Evolutionary conservation across 2,329 filamentous ascomycete species (phyloP), one percentile per base, ranked within the genome.

Genomic region (Arthrobotrys musiformis): DNA sequence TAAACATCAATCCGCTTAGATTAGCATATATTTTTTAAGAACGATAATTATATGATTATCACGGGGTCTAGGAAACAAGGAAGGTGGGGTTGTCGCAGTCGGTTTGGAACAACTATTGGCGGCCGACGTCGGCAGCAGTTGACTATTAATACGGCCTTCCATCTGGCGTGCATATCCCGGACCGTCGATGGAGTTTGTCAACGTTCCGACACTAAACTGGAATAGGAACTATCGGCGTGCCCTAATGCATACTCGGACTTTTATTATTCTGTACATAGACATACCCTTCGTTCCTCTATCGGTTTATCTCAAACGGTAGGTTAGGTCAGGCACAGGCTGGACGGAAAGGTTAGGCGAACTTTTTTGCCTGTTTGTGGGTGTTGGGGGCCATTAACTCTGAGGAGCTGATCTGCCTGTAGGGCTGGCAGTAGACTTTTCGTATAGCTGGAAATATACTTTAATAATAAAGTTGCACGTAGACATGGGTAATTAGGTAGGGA

Each of bases 271-370:
- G n/a, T n/a, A n/a, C n/a, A n/a, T n/a, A n/a, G n/a, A n/a, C n/a
- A n/a, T n/a, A n/a, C n/a, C n/a, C n/a, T n/a, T n/a, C n/a, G 35
- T 35, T 56, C 28, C 50, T 35, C 26, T 28, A 15, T 52, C 48
- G 48, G 24, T 28, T 33, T 56, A 24, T 63, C 37, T 46, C 13
- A 46, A 19, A 28, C 37, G 15, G 22, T 48, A 63, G 40, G 26
- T 37, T 17, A n/a, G n/a, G n/a, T n/a, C n/a, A n/a, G n/a, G n/a
- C n/a, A n/a, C n/a, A n/a, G n/a, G n/a, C n/a, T n/a, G n/a, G 19
- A 33, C 44, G 37, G 58, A 19, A 30, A 46, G 28, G 26, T 56
- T 56, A 56, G 50, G 50, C 50, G 50, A 56, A 56, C 24, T n/a
- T n/a, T n/a, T n/a, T n/a, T n/a, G n/a, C n/a, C n/a, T n/a, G n/a